phyloP scores from a whole-genome alignment of 2,329 filamentous ascomycete genomes.

The Talaromyces sp. region DNA sequence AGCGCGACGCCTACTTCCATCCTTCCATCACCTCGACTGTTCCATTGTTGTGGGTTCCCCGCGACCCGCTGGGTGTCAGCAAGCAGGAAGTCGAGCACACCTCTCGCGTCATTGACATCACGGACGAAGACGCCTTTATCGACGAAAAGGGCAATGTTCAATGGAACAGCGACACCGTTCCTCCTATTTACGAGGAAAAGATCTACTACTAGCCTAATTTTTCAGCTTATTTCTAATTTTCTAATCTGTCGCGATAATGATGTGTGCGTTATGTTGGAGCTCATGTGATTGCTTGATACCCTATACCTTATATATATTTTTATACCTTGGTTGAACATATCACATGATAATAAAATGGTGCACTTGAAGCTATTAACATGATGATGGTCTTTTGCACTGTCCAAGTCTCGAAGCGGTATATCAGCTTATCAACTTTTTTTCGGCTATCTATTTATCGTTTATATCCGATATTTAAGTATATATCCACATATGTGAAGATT shows the following conservation, averaged over 20 bases:
- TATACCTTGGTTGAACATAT: background rate
- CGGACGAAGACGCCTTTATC: constrained; percentile 70
- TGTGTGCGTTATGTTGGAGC: background rate
- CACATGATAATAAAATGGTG: background rate
- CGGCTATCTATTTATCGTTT: no score
- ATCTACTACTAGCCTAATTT: constrained; percentile 44
- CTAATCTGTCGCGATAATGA: background rate
- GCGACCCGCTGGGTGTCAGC: constrained; percentile 70
- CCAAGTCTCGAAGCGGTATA: no score
- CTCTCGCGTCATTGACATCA: constrained; percentile 68
- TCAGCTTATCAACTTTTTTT: no score
- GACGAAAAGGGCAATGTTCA: constrained; percentile 66
- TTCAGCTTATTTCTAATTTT: background rate
- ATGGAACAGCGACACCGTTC: constrained; percentile 56
- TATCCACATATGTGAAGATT: no score
- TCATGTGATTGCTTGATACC: constrained; percentile 12
- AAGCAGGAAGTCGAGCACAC: constrained; percentile 74
- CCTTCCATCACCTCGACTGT: constrained; percentile 62
- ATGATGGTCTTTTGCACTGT: no score
- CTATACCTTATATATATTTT: background rate
- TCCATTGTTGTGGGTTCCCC: constrained; percentile 80
- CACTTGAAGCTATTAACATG: background rate
- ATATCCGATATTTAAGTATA: no score
- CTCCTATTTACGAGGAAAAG: constrained; percentile 60
- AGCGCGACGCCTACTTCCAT: constrained; percentile 69